phyloP scores from a whole-genome alignment of 2,329 filamentous ascomycete genomes.

The Colletotrichum nymphaeae region DNA sequence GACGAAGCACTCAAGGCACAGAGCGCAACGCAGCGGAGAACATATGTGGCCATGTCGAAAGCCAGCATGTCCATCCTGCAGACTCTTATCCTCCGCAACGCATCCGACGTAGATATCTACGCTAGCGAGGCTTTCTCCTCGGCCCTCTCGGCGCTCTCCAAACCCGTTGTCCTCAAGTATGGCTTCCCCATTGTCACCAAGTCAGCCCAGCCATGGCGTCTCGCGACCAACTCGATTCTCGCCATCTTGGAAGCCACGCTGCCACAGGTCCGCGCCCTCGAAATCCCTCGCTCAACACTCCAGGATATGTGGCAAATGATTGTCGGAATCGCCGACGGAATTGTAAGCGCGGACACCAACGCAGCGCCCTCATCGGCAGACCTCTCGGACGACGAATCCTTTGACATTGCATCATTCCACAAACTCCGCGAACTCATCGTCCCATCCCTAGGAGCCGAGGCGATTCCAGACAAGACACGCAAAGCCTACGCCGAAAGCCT shows the following conservation, averaged over 20 bases:
- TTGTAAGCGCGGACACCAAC: slow-evolving; percentile 73
- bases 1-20: slow-evolving; percentile 45
- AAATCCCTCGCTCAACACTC: slow-evolving; percentile 57
- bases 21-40: slow-evolving; percentile 66
- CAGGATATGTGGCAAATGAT: slow-evolving; percentile 78
- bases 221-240: slow-evolving; percentile 78
- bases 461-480: slow-evolving; percentile 75
- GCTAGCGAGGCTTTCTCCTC: slow-evolving; percentile 72
- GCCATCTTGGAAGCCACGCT: slow-evolving; percentile 76
- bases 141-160: slow-evolving; percentile 74
- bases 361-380: slow-evolving; percentile 56
- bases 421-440: slow-evolving; percentile 79
- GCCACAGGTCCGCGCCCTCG: slow-evolving; percentile 64
- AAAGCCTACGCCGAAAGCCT: slow-evolving; percentile 79
- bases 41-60: slow-evolving; percentile 91
- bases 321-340: slow-evolving; percentile 73
- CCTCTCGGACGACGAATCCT: slow-evolving; percentile 77
- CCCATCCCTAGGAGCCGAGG: slow-evolving; percentile 74
- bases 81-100: slow-evolving; percentile 68
- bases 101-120: slow-evolving; percentile 75
- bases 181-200: slow-evolving; percentile 78
- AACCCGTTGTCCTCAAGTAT: slow-evolving; percentile 84
- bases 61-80: slow-evolving; percentile 79
- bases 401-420: slow-evolving; percentile 82
- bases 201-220: slow-evolving; percentile 79